Evolutionary conservation across 1,284 basidiomycete species (phyloP).

Genomic region (Leccinum angustisporum): DNA sequence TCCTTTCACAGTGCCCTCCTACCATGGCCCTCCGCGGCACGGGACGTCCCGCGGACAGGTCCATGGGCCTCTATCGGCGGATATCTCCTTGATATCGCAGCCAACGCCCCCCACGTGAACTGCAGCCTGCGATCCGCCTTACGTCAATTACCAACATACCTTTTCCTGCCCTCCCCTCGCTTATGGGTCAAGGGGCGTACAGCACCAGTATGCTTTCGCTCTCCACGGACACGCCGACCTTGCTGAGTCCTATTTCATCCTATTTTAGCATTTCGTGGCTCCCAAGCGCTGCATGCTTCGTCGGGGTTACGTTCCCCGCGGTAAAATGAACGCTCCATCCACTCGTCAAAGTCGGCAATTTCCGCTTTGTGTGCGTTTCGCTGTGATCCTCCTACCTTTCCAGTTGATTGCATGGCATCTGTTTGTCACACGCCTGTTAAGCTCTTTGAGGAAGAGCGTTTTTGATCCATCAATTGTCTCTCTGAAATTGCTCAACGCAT

Average conservation of each 20-base stretch:
- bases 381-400: conserved; percentile 8
- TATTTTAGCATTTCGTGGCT: conserved; percentile 14
- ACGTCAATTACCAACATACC: conserved; percentile 35
- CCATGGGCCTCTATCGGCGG: conserved; percentile 32
- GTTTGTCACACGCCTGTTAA: conserved; percentile 27
- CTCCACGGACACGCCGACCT: conserved; percentile 30
- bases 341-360: conserved; percentile 27
- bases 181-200: conserved; percentile 32
- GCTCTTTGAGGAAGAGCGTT: conserved; percentile 34
- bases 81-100: conserved; percentile 29
- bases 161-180: conserved; percentile 33
- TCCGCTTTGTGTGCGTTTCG: conserved; percentile 20
- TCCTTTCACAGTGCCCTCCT: background rate
- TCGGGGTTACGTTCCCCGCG: conserved; percentile 8
- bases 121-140: conserved; percentile 26
- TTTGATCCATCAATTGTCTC: conserved; percentile 29
- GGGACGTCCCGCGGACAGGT: conserved; percentile 3
- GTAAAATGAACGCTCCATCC: conserved; percentile 23
- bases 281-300: conserved; percentile 13
- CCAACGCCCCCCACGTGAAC: conserved; percentile 20
- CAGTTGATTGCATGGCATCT: conserved; percentile 15
- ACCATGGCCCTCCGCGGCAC: conserved; percentile 1
- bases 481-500: conserved; percentile 20
- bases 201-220: conserved; percentile 18
- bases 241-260: conserved; percentile 16